Conservation (phyloP, 306 rosid genomes). For the Castanospermum australe region DNA sequence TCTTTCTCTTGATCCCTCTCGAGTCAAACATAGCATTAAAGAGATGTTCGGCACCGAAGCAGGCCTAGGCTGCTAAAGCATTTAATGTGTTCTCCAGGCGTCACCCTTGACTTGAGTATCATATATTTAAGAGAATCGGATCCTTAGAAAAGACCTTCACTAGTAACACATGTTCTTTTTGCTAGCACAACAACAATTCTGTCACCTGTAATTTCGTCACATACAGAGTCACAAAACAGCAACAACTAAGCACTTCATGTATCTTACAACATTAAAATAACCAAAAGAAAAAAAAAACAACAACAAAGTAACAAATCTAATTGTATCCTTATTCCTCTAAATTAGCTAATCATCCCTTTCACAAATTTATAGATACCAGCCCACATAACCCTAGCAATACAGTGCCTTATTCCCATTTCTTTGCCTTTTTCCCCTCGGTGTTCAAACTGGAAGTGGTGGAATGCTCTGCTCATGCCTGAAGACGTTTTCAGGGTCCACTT, state of each 20-base stretch:
- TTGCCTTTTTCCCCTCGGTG: neutral
- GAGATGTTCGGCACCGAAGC: no score
- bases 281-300: no score
- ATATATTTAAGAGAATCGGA: no score
- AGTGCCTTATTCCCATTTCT: constrained; percentile 3
- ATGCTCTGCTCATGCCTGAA: constrained; percentile 58
- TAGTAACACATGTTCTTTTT: neutral
- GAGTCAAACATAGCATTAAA: no score
- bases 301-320: constrained; percentile 10
- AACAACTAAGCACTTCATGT: constrained; percentile 12
- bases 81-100: no score
- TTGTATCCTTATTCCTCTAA: constrained; percentile 16
- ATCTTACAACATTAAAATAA: constrained; percentile 25
- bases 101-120: no score
- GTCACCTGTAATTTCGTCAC: constrained; percentile 3
- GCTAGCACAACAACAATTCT: constrained; percentile 18
- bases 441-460: constrained; percentile 35
- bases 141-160: neutral
- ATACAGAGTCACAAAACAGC: constrained; percentile 1
- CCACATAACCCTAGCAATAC: constrained; percentile 10
- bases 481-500: constrained; percentile 49
- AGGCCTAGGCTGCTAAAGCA: no score
- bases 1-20: no score
- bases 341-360: constrained; percentile 9
- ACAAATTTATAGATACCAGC: constrained; percentile 14